phyloP scores from a whole-genome alignment of 78 protist species.

The Pelomyxa schiedti region DNA sequence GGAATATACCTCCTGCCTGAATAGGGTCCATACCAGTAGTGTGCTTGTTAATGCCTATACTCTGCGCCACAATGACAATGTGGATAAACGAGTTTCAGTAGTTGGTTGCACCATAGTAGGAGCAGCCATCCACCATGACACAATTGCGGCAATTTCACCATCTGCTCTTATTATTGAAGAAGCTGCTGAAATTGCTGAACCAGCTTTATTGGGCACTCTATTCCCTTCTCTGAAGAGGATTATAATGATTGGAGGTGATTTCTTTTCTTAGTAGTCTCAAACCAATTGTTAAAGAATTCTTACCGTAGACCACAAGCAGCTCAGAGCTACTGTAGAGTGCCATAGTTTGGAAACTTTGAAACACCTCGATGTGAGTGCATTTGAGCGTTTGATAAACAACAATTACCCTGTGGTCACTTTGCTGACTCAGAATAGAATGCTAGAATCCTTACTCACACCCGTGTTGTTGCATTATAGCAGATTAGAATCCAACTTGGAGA shows the following conservation, averaged over 20 bases:
- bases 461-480: not conserved
- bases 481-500: not conserved
- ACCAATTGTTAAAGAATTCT: not conserved
- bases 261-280: not conserved
- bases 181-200: conserved; percentile 55
- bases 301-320: conserved; percentile 54
- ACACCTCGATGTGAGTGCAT: conserved; percentile 14
- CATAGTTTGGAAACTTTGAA: not conserved
- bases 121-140: not conserved
- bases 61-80: no score
- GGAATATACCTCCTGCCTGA: no score
- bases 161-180: conserved; percentile 37
- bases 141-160: not conserved
- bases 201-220: conserved; percentile 27
- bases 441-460: not conserved
- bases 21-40: no score
- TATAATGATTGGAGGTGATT: conserved; percentile 27
- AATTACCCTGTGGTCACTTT: not conserved
- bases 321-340: conserved; percentile 17
- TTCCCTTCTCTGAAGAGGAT: not conserved
- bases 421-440: conserved; percentile 33
- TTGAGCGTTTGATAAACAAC: conserved; percentile 29
- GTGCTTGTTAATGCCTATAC: no score
- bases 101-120: conserved; percentile 35
- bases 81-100: no score